Evolutionary conservation across 495 filamentous ascomycete species (phyloP), one percentile per base, ranked within the genome.

Genomic region (Daldinia decipiens): DNA sequence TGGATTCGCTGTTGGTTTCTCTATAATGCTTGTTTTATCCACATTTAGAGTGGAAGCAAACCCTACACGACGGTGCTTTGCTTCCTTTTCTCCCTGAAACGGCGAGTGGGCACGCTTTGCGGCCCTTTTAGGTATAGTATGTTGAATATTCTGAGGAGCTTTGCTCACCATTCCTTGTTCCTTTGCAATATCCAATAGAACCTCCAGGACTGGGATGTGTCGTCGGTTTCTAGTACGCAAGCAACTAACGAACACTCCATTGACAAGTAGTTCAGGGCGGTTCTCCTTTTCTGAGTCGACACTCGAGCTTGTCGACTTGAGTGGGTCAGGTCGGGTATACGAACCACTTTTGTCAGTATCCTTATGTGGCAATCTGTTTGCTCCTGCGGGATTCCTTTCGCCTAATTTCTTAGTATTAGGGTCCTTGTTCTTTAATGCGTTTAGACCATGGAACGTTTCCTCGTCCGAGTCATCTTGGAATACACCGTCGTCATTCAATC

Each of bases 381-480:
- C n/a, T 45, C 7, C 66, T 59, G 26, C 34, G 39, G 32, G 31
- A 5, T 57, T 24, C 24, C 21, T 47, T 11, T 38, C 26, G 8
- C n/a, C 29, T 50, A 11, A 6, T 27, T 54, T 19, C 52, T 50
- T 51, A 27, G 12, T 5, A 43, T 40, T 51, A 5, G 32, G 40
- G 24, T 9, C 43, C 4, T 73, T 31, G 9, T 47, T 50, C 27
- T 66, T 63, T 32, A 32, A 24, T 11, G 47, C 6, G 5, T 73
- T 65, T 17, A 59, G 53, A 32, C 34, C 55, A 29, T 27, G 64
- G 21, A 80, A 74, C 21, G 73, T 54, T 39, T 87, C 82, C 53
- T 90, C 87, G 61, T 91, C 87, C 11, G 82, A 86, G 51, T 84
- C 84, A 50, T 86, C 84, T 34, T 78, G 74, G 59, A 82, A 80